Conservation (phyloP, 2,329 filamentous ascomycete genomes). For the Clonostachys rhizophaga region DNA sequence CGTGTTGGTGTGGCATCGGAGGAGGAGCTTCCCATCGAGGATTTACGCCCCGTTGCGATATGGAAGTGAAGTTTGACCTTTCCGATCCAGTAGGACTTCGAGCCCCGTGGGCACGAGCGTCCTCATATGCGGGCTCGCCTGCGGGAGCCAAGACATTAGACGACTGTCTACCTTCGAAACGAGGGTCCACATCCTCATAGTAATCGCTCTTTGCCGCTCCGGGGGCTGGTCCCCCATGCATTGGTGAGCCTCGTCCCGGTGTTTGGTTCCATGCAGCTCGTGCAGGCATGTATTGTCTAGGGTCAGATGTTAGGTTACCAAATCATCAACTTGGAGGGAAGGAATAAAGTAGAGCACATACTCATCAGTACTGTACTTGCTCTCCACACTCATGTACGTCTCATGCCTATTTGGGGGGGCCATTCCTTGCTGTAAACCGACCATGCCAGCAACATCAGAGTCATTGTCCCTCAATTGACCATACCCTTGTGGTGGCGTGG, state of each 20-base stretch:
- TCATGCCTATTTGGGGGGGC: constrained; percentile 33
- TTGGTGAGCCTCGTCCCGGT: constrained; percentile 27
- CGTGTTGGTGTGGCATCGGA: constrained; percentile 34
- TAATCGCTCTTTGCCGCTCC: constrained; percentile 45
- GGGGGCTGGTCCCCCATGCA: background rate
- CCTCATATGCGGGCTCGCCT: constrained; percentile 51
- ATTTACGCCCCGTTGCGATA: constrained; percentile 84
- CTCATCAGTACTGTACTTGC: constrained; percentile 70
- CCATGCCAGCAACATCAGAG: constrained; percentile 68
- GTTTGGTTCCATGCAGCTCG: constrained; percentile 50
- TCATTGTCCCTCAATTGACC: constrained; percentile 56
- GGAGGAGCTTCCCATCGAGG: constrained; percentile 69
- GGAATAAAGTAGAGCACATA: constrained; percentile 30
- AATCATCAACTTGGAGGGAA: background rate
- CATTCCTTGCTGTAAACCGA: constrained; percentile 59
- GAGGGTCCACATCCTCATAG: constrained; percentile 91
- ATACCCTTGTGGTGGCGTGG: constrained; percentile 25
- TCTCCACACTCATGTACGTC: constrained; percentile 59
- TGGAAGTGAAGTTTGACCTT: constrained; percentile 80
- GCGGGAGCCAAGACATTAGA: constrained; percentile 10
- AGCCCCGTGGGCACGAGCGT: constrained; percentile 47
- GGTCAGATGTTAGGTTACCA: background rate
- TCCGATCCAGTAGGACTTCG: constrained; percentile 76
- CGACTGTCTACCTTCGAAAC: constrained; percentile 56
- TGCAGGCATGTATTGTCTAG: constrained; percentile 46